Evolutionary conservation across 2,329 filamentous ascomycete species (phyloP).

Genomic region (Botrytis sinoallii): DNA sequence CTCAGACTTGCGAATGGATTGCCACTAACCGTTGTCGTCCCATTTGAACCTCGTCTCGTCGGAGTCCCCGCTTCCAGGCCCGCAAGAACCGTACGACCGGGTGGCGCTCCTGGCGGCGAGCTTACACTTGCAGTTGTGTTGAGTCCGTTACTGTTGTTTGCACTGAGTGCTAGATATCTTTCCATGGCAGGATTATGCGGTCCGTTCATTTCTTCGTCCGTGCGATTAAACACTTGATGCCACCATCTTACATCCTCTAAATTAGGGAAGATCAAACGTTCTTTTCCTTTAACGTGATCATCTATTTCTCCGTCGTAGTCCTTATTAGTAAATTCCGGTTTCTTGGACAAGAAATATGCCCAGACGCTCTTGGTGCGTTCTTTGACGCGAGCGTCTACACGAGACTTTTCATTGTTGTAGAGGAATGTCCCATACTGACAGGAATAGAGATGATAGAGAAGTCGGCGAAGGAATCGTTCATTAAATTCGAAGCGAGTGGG

Average conservation of each 20-base stretch:
- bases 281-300: slow-evolving; percentile 74
- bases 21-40: slow-evolving; percentile 38
- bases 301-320: slow-evolving; percentile 73
- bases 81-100: slow-evolving; percentile 6
- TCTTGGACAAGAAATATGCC: slow-evolving; percentile 88
- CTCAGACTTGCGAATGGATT: slow-evolving; percentile 41
- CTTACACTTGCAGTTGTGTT: background rate
- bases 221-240: slow-evolving; percentile 80
- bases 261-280: slow-evolving; percentile 79
- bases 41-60: slow-evolving; percentile 33
- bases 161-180: slow-evolving; percentile 26
- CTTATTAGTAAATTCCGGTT: slow-evolving; percentile 76
- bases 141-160: slow-evolving; percentile 15
- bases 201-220: slow-evolving; percentile 90
- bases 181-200: slow-evolving; percentile 50
- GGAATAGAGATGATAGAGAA: slow-evolving; percentile 91
- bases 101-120: background rate
- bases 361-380: slow-evolving; percentile 84
- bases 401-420: slow-evolving; percentile 90
- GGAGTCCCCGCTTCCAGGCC: slow-evolving; percentile 8
- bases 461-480: slow-evolving; percentile 81
- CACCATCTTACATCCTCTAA: slow-evolving; percentile 86
- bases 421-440: slow-evolving; percentile 97
- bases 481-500: slow-evolving; percentile 94
- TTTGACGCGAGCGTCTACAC: slow-evolving; percentile 64